These are phyloP conservation scores for Pichia sp. DNA, from an alignment of 1,139 yeast species.

Conservation along the genomic window DNA sequence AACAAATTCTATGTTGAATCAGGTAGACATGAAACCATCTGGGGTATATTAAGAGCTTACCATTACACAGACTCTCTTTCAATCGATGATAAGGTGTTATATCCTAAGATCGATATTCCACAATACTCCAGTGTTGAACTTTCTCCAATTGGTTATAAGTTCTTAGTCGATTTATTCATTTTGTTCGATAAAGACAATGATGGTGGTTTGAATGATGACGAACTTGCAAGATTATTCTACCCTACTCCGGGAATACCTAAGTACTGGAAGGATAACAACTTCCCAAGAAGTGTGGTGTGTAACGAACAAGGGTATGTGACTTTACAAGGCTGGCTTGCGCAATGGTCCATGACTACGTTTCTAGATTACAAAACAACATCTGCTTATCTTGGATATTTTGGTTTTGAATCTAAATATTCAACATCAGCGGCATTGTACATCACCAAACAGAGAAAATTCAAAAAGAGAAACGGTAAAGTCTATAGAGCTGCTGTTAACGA, in stretches of 20 bases:
- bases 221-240: slow-evolving; percentile 62
- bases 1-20: slow-evolving; percentile 83
- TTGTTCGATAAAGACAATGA: slow-evolving; percentile 92
- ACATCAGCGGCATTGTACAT: slow-evolving; percentile 63
- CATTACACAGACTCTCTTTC: slow-evolving; percentile 92
- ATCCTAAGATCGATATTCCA: slow-evolving; percentile 79
- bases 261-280: slow-evolving; percentile 80
- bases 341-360: slow-evolving; percentile 95
- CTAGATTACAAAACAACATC: slow-evolving; percentile 80
- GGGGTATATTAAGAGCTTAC: slow-evolving; percentile 89
- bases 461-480: slow-evolving; percentile 58
- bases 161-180: slow-evolving; percentile 83
- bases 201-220: slow-evolving; percentile 83
- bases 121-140: slow-evolving; percentile 81
- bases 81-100: slow-evolving; percentile 70
- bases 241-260: slow-evolving; percentile 94
- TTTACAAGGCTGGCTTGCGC: slow-evolving; percentile 97
- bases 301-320: slow-evolving; percentile 90
- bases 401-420: slow-evolving; percentile 54
- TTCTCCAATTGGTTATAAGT: slow-evolving; percentile 91
- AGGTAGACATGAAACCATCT: slow-evolving; percentile 93
- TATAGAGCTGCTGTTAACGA: slow-evolving; percentile 74
- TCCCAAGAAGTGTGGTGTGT: slow-evolving; percentile 84
- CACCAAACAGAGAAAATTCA: slow-evolving; percentile 72
- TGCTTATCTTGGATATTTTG: slow-evolving; percentile 85